Evolutionary conservation across 352 stramenopile genomes (phyloP), one percentile per base, ranked within the genome.

Genomic region (Phytophthora niederhauseri): DNA sequence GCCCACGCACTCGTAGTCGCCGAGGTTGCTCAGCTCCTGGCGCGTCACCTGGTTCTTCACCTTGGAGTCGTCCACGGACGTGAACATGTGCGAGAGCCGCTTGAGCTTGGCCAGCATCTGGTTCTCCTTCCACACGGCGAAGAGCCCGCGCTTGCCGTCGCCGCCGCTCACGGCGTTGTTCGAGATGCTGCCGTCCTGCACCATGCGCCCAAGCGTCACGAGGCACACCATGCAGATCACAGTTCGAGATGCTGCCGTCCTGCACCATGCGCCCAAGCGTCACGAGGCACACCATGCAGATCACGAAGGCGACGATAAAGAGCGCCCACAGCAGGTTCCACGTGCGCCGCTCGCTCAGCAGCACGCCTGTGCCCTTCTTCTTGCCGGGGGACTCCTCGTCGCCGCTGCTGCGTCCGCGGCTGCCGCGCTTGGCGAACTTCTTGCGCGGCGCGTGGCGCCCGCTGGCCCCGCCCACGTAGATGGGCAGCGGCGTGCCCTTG

Each of bases 1-100:
- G 11, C 75, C 78, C 0, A 91, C 50, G 36, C 85, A 93, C 56
- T 91, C 78, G 48, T 82, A 89, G 45, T 87, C 76, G 11, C 66
- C 72, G 12, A 88, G 45, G 62, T 89, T 63, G 22, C 63, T 59
- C 43, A 83, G 56, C 28, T 70, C 54, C 14, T 63, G 55, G 4
- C 55, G 52, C 17, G 69, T 75, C 14, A 59, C 38, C 43, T 67
- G 50, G 24, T 59, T 68, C 30, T 68, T 72, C 24, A 73, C 57
- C 24, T 73, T 72, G 1, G 61, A 28, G 8, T 66, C 65, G 34
- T 75, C 61, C 41, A 74, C 58, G 2, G 72, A 71, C 45, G 76
- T 75, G 51, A 83, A 83, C 69, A 78, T 77, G 56, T 76, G 62
- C 51, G 72, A 80, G 0, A 83, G 53, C 6, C 59, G 52, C 72